Evolutionary conservation across 2,329 filamentous ascomycete species (phyloP).

Genomic region (Talaromyces atroroseus): DNA sequence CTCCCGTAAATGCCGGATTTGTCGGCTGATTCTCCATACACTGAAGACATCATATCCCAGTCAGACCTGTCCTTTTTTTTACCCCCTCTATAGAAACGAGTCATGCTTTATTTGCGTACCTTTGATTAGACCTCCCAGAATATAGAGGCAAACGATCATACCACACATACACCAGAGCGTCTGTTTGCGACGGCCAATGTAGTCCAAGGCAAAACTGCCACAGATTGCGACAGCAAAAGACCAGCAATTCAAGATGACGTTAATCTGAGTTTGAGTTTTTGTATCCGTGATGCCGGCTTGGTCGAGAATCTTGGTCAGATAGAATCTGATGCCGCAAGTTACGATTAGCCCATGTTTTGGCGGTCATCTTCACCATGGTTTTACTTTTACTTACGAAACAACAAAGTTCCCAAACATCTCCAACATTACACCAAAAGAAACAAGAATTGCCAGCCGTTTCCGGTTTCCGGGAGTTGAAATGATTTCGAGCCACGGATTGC

Average conservation of each 20-base stretch:
- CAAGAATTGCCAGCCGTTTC: constrained; percentile 56
- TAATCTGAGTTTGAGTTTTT: constrained; percentile 16
- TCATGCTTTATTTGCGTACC: background rate
- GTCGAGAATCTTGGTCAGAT: constrained; percentile 25
- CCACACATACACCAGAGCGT: background rate
- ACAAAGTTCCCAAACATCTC: constrained; percentile 26
- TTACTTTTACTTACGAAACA: constrained; percentile 17
- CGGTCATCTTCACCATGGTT: too few species aligned
- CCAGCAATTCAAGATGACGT: constrained; percentile 10
- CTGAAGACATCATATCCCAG: background rate
- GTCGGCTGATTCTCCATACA: constrained; percentile 33
- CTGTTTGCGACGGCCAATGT: constrained; percentile 4
- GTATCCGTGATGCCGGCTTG: constrained; percentile 27
- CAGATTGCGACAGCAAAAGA: constrained; percentile 6
- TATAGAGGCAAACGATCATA: constrained; percentile 6
- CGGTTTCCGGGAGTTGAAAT: constrained; percentile 59
- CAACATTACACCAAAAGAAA: constrained; percentile 57
- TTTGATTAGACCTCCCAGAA: constrained; percentile 10
- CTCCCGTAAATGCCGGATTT: constrained; percentile 40
- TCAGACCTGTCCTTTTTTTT: too few species aligned
- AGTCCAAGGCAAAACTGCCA: constrained; percentile 10
- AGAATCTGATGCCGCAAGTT: constrained; percentile 16
- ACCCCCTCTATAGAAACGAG: too few species aligned
- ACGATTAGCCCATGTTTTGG: too few species aligned
- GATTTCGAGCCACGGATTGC: constrained; percentile 56